phyloP scores from a whole-genome alignment of 208 protist species.

The Trypanosoma theileri region DNA sequence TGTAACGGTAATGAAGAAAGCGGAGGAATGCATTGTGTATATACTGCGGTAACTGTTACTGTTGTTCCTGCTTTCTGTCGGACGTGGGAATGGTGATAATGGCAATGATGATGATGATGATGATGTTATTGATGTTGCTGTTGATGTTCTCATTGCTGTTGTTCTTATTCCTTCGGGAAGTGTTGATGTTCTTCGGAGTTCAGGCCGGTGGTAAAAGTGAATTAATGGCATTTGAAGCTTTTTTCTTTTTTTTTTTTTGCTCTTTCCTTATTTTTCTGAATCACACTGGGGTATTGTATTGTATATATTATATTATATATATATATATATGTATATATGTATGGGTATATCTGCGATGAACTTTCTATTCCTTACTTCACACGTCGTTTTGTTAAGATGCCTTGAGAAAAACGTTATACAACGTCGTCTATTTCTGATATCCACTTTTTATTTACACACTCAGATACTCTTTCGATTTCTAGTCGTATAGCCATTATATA shows the following conservation, averaged over 20 bases:
- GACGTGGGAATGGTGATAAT: too few species aligned
- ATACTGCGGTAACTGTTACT: conserved; percentile 2
- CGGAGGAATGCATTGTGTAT: too few species aligned
- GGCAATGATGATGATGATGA: neutral
- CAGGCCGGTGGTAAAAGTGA: conserved; percentile 11
- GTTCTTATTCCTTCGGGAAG: neutral
- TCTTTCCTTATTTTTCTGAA: too few species aligned
- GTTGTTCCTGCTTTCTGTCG: conserved; percentile 5
- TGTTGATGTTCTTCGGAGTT: neutral
- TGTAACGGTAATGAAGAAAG: too few species aligned
- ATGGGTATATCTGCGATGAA: conserved; percentile 4
- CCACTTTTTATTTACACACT: too few species aligned
- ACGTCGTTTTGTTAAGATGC: neutral
- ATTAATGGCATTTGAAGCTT: conserved; percentile 5
- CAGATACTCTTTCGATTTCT: too few species aligned
- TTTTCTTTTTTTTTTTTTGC: too few species aligned
- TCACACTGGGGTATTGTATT: too few species aligned
- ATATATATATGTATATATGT: conserved; percentile 16
- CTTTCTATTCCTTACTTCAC: neutral
- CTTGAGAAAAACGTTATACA: too few species aligned
- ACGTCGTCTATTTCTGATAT: too few species aligned
- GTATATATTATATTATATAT: too few species aligned
- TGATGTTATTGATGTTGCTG: neutral
- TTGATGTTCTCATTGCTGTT: neutral
- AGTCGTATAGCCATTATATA: neutral